Percentiles rank a stretch among this genome's conserved stretches.
Evolutionary conservation across 257 asterid genomes (phyloP).

Genomic region (Jasminum sambac): DNA sequence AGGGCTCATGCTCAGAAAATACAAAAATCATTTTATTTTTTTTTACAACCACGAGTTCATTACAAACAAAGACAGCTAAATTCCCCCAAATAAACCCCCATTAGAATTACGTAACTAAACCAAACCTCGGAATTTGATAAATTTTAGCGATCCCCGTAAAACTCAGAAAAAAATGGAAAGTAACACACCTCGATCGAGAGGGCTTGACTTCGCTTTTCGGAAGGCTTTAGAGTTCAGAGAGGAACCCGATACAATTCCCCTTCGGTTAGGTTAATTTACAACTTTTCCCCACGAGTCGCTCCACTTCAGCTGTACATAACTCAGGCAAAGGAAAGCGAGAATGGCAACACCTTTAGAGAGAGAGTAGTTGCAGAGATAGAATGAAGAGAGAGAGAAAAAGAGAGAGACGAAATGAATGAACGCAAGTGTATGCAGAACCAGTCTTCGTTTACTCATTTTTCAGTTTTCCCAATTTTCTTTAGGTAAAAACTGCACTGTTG

Average conservation of each 20-base stretch:
- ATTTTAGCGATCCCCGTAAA: conserved; percentile 27
- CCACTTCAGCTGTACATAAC: conserved; percentile 25
- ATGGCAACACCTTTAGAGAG: conserved; percentile 38
- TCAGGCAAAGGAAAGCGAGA: conserved; percentile 16
- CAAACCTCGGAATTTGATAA: conserved; percentile 19
- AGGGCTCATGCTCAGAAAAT: conserved; percentile 11
- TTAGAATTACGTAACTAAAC: background rate
- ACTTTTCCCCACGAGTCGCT: conserved; percentile 16
- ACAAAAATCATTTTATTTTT: conserved; percentile 1
- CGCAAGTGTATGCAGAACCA: conserved; percentile 19
- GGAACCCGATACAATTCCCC: conserved; percentile 26
- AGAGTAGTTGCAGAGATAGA: conserved; percentile 20
- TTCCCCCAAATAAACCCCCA: background rate
- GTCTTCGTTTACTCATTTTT: conserved; percentile 1
- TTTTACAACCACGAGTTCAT: background rate
- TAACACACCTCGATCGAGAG: conserved; percentile 37
- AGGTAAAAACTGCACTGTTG: background rate
- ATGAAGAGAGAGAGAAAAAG: conserved; percentile 16
- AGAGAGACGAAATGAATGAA: conserved; percentile 24
- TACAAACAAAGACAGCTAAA: background rate
- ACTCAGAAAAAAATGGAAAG: background rate
- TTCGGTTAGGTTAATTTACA: conserved; percentile 18
- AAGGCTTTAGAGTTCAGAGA: conserved; percentile 18
- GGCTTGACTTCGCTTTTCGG: conserved; percentile 38
- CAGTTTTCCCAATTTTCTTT: background rate